A percentile compares a stretch with the other conserved stretches of the same genome.
Conservation (phyloP, 148 eudicot species). For the Pouteria glomerata region DNA sequence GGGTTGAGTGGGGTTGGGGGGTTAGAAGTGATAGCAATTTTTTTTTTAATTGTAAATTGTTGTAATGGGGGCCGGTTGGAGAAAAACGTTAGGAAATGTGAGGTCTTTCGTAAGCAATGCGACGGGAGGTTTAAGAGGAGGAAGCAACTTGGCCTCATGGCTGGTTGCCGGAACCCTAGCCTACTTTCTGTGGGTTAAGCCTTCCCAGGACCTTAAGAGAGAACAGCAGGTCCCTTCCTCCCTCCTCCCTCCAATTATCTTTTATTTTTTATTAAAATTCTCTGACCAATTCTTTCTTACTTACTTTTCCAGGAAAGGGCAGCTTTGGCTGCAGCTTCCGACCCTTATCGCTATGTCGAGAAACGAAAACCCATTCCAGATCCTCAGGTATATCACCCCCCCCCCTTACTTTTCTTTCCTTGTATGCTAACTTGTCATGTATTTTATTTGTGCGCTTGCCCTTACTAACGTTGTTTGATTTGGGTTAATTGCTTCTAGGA, state of each 20-base stretch:
- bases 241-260: background rate
- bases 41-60: too few species aligned
- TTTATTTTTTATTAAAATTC: background rate
- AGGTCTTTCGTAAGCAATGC: constrained; percentile 63
- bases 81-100: constrained; percentile 37
- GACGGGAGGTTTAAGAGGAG: constrained; percentile 67
- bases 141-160: constrained; percentile 67
- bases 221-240: constrained; percentile 38
- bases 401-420: background rate
- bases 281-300: background rate
- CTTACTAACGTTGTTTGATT: constrained; percentile 3
- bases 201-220: constrained; percentile 65
- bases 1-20: too few species aligned
- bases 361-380: constrained; percentile 73
- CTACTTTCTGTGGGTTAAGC: constrained; percentile 68
- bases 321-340: constrained; percentile 45
- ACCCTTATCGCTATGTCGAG: constrained; percentile 63
- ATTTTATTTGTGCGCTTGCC: background rate
- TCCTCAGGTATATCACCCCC: constrained; percentile 48
- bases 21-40: too few species aligned
- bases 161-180: constrained; percentile 83
- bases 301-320: constrained; percentile 44
- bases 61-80: constrained; percentile 44
- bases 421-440: background rate
- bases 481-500: constrained; percentile 32